Conservation (phyloP, 495 filamentous ascomycete genomes). For the Glarea lozoyensis region DNA sequence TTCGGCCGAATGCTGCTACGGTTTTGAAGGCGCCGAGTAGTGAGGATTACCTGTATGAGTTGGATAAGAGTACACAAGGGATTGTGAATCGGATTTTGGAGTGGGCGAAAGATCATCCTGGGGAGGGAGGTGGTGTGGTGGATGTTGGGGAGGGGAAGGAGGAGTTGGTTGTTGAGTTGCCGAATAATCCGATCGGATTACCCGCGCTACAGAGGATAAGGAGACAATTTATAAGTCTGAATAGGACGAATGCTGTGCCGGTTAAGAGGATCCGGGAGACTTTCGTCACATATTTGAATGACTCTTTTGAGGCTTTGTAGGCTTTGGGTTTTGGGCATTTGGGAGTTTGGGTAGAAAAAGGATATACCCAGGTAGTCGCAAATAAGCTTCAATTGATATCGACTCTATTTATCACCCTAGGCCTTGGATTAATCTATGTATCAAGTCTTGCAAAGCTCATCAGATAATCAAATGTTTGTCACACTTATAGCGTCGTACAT, state of each 20-base stretch:
- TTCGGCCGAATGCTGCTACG: constrained; percentile 75
- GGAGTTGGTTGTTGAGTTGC: constrained; percentile 43
- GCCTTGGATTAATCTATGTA: no score
- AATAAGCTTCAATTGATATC: no score
- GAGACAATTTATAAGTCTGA: constrained; percentile 78
- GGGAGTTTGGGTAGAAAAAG: no score
- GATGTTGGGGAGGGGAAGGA: constrained; percentile 22
- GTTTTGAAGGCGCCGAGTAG: constrained; percentile 54
- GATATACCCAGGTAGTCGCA: no score
- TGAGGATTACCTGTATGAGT: constrained; percentile 72
- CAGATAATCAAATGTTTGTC: no score
- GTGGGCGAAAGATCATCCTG: constrained; percentile 59
- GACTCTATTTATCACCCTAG: no score
- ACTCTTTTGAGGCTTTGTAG: constrained; percentile 38
- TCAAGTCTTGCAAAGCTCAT: no score
- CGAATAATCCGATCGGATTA: constrained; percentile 50
- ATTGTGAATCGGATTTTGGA: constrained; percentile 67
- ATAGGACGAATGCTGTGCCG: constrained; percentile 47
- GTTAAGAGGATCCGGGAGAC: constrained; percentile 53
- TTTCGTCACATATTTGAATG: constrained; percentile 70
- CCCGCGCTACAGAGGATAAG: constrained; percentile 76
- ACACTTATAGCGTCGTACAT: no score
- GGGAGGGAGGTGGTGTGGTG: constrained; percentile 37
- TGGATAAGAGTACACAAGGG: constrained; percentile 78
- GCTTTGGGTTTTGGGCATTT: no score